These are phyloP conservation scores for Sonneratia alba DNA, from an alignment of 345 rosid species.

Conservation along the genomic window DNA sequence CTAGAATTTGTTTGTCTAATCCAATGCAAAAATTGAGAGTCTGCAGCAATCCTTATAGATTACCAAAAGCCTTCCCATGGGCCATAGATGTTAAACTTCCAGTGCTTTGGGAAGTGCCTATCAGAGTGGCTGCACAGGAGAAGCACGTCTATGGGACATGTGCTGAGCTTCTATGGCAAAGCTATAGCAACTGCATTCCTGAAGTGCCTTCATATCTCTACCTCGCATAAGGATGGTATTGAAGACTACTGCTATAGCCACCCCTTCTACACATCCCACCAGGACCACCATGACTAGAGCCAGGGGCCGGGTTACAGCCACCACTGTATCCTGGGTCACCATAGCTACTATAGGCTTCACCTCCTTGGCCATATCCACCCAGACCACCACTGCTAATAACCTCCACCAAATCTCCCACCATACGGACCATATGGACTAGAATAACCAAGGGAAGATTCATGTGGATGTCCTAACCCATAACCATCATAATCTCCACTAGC, in stretches of 20 bases:
- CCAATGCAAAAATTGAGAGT: conserved; percentile 16
- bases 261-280: conserved; percentile 78
- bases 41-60: not conserved
- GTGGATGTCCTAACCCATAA: conserved; percentile 63
- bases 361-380: conserved; percentile 69
- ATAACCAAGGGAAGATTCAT: conserved; percentile 77
- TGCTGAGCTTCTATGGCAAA: conserved; percentile 35
- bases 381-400: conserved; percentile 45
- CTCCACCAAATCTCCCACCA: conserved; percentile 68
- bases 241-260: conserved; percentile 89
- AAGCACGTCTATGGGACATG: conserved; percentile 29
- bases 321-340: conserved; percentile 56
- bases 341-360: conserved; percentile 43
- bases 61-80: conserved; percentile 14
- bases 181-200: conserved; percentile 30
- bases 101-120: conserved; percentile 38
- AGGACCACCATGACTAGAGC: conserved; percentile 68
- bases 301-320: conserved; percentile 73
- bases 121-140: conserved; percentile 14
- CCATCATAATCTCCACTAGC: conserved; percentile 64
- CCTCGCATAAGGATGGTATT: conserved; percentile 92
- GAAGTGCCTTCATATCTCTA: conserved; percentile 25
- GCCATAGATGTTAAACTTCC: conserved; percentile 28
- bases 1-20: conserved; percentile 15
- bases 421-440: conserved; percentile 82